Base-by-base conservation (phyloP, 352 stramenopile genomes). In the Phytophthora tubulina region DNA sequence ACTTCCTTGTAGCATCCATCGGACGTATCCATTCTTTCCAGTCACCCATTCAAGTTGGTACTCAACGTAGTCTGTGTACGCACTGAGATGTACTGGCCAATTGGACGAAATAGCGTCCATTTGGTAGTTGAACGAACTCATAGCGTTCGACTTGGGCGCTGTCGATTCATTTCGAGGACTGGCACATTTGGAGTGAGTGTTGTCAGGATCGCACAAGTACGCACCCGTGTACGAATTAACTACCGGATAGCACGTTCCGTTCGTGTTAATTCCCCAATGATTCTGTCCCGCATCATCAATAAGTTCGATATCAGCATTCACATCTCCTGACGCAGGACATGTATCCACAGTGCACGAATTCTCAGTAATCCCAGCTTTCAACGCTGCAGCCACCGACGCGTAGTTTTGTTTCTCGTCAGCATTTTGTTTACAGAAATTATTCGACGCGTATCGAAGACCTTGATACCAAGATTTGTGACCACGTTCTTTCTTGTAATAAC, bases 91-190 rank as follows among this genome's bases (percentile, higher is more conserved):
- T 3, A 90, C 65, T 1, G 72, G 78, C 84, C 82, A 94, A 53
- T 94, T 94, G 13, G 84, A 73, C n/a, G 83, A 93, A 48, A 93
- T 89, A 15, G 83, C 85, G 51, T 92, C 83, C 83, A 91, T 93
- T 57, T 93, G 82, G 56, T 92, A 92, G 72, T 82, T 85, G 68
- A 93, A 93, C 13, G 70, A 54, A n/a, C 78, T 76, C 81, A 91
- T 90, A 3, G 78, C 70, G 36, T 90, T 87, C 17, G 76, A 85
- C 55, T 75, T 75, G 2, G 73, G 63, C 0, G 78, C 71, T 2
- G 72, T 69, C 14, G 30, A 53, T 13, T 72, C 50, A 33, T 79
- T 75, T 2, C 86, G 74, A 4, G 82, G 80, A 0, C 11, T 44
- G 2, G 70, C 53, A 56, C 86, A 93, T 14, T 70, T 75, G 32